Base-by-base conservation (phyloP, 345 rosid genomes). In the Luvunga scandens region DNA sequence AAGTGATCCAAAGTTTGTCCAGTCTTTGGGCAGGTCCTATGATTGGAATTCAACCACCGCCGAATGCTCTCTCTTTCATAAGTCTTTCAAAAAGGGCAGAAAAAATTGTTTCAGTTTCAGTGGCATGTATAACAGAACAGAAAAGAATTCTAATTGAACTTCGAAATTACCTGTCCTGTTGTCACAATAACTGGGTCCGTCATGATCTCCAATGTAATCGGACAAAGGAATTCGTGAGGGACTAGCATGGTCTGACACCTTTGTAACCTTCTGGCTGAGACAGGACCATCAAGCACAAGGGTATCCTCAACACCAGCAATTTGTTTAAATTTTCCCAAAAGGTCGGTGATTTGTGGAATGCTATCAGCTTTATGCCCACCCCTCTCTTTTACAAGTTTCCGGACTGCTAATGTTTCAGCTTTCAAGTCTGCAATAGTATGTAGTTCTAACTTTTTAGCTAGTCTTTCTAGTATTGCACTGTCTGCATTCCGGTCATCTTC, bases 151-250 rank as follows among this genome's bases (percentile, higher is more conserved):
- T 24, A 31, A 6, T 14, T 42, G 14, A 42, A 69, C 56, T 24
- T 42, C 25, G 12, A 34, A 66, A 66, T 75, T 88, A 91, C 94
- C 94, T 91, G 94, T 75, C 94, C 92, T 14, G 91, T 87, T 69
- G 92, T 85, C 66, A 88, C 87, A 24, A 91, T 91, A 33, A 89
- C 92, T 10, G 94, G 94, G 70, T 89, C 92, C 53, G 82, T 81
- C 92, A 91, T 91, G 74, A 91, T 85, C 82, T 89, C 92, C 27
- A 89, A 75, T 21, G 89, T 60, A 67, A 90, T 84, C 2, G 94
- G 91, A 45, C 94, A 90, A 3, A 87, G 90, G 73, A 84, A 90
- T 77, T 90, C 92, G 24, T 87, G 83, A 55, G 92, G 90, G 69
- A 89, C 66, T 13, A 84, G 62, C 71, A 69, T 71, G 9, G 90